These are phyloP conservation scores for Arthrobotrys pseudoclavata DNA, from an alignment of 2,329 filamentous ascomycete species.

Conservation along the genomic window DNA sequence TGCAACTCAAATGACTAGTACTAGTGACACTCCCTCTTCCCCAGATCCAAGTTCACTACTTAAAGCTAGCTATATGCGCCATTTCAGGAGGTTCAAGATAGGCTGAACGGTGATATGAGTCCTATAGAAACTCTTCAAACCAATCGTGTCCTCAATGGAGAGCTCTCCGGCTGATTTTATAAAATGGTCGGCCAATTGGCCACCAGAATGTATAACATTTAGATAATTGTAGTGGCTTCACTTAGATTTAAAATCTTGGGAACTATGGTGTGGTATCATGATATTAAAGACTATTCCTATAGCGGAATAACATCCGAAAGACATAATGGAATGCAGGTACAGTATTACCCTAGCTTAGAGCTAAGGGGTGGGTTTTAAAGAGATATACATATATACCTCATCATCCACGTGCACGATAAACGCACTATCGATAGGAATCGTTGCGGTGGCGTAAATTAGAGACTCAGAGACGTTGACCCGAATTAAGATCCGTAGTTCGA, in stretches of 20 bases:
- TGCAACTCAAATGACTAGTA: not conserved
- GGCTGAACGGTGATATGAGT: constrained; percentile 23
- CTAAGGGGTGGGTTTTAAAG: constrained; percentile 25
- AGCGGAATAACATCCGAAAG: constrained; percentile 40
- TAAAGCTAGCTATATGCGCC: no score
- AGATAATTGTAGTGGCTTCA: not conserved
- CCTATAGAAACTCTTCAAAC: not conserved
- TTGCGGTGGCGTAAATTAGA: not conserved
- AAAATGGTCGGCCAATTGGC: not conserved
- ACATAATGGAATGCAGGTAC: constrained; percentile 47
- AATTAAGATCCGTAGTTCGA: not conserved
- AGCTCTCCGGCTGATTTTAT: constrained; percentile 10
- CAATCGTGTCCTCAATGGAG: not conserved
- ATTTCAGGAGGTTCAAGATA: not conserved
- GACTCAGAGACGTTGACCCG: not conserved
- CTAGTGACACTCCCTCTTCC: not conserved
- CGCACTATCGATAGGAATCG: constrained; percentile 8
- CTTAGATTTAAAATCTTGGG: not conserved
- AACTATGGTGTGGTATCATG: not conserved
- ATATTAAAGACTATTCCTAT: constrained; percentile 12
- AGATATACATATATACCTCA: constrained; percentile 39
- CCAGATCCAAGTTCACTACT: not conserved
- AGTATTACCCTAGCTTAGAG: constrained; percentile 4
- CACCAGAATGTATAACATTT: not conserved
- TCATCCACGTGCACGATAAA: constrained; percentile 9